Evolutionary conservation across 208 protist species (phyloP).

Genomic region (Leishmania amazonensis): DNA sequence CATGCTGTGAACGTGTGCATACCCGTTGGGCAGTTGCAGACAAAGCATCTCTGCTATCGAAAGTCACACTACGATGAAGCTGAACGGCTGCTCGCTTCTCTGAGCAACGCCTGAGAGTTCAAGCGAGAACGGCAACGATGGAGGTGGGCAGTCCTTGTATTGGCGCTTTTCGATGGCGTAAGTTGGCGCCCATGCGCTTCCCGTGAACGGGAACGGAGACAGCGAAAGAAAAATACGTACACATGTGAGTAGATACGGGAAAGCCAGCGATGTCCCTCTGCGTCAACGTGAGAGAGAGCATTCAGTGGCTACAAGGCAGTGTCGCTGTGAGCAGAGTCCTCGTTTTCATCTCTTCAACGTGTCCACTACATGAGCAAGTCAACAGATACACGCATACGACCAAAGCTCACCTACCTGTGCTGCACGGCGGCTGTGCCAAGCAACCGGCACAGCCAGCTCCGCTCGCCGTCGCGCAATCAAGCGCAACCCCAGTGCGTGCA

Average conservation of each 20-base stretch:
- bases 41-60: not conserved
- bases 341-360: not conserved
- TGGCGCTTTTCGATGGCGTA: not conserved
- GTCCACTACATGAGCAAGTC: not conserved
- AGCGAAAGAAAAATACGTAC: not conserved
- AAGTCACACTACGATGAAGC: not conserved
- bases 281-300: not conserved
- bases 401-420: not conserved
- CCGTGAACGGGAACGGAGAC: not conserved
- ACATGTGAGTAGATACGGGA: not conserved
- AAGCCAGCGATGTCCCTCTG: not conserved
- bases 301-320: not conserved
- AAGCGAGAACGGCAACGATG: not conserved
- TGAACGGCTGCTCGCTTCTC: not conserved
- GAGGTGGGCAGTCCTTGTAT: not conserved
- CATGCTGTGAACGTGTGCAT: not conserved
- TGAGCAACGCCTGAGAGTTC: not conserved
- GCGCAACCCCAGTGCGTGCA: not conserved
- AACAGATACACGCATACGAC: not conserved
- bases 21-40: not conserved
- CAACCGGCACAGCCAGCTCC: not conserved
- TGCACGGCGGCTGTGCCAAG: not conserved
- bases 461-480: not conserved
- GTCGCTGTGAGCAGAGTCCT: not conserved
- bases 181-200: not conserved